Evolutionary conservation across 2,329 filamentous ascomycete genomes (phyloP), one percentile per base, ranked within the genome.

Genomic region (Phyllosticta capitalensis): DNA sequence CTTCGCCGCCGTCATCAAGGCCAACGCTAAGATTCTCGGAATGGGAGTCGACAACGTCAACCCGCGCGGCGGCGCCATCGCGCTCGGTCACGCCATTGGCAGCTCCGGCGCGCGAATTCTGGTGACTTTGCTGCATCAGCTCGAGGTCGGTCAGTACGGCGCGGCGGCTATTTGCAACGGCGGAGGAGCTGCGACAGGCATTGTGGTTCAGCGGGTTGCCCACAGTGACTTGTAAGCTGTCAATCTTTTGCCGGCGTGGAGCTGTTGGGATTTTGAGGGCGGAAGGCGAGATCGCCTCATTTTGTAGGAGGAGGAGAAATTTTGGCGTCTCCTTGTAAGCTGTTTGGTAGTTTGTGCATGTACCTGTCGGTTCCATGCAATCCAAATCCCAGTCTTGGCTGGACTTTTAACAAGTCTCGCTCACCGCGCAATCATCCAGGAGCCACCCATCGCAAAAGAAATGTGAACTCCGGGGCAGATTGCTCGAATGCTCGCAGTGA

Each of bases 91-190:
- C 70, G 92, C 92, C 4, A 79, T 97, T 1, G 92, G 92, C 19
- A 96, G 91, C 81, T 96, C 92, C 1, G 92, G 92, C 14, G 92
- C 90, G 22, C 84, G 92, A 63, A 96, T 97, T 65, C 77, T 97
- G 61, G 90, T 90, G 1, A 96, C 92, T 0, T 76, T 97, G 63
- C 79, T 97, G 62, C 92, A 97, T 74, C 92, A 96, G 76, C 79
- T 97, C 63, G 86, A 95, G 78, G 85, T 87, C 49, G 92, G 92
- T 38, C 89, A 99, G 76, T 97, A 96, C 71, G 94, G 94, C 58
- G 89, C 92, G 64, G 94, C 92, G 17, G 92, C 92, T 2, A 97
- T 99, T 62, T 97, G 94, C 78, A 99, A 99, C 68, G 94, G 94
- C 52, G 94, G 94, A 50, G 94, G 94, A 61, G 92, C 91, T 14